Percentiles rank a stretch among this genome's conserved stretches.
These are phyloP conservation scores for Meredithiella fracta DNA, from an alignment of 2,329 filamentous ascomycete species.

Conservation along the genomic window DNA sequence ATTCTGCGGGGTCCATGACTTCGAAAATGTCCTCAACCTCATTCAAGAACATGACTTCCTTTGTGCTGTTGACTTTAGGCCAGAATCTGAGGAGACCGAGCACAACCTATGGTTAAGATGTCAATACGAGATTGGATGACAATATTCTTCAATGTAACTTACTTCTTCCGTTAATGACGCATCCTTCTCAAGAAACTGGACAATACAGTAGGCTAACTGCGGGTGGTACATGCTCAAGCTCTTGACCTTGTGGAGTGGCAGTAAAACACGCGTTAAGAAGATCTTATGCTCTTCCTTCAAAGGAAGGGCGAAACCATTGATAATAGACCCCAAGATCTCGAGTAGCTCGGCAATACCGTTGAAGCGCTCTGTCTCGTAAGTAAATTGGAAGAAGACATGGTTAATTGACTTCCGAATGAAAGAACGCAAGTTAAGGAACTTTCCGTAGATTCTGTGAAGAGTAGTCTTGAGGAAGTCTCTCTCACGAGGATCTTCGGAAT, in stretches of 20 bases:
- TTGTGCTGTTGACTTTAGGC: conserved; percentile 99
- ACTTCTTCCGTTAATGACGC: conserved; percentile 93
- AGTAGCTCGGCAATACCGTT: conserved; percentile 94
- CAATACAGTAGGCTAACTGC: conserved; percentile 94
- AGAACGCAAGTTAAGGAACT: conserved; percentile 92
- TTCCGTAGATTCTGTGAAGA: conserved; percentile 92
- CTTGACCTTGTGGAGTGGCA: conserved; percentile 95
- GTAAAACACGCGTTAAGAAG: conserved; percentile 80
- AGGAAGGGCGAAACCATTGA: conserved; percentile 93
- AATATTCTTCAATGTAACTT: conserved; percentile 19
- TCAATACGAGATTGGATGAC: conserved; percentile 15
- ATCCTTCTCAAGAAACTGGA: conserved; percentile 97
- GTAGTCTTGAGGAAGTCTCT: conserved; percentile 97
- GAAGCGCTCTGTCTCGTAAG: conserved; percentile 95
- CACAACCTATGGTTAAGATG: conserved; percentile 47
- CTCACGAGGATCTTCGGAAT: conserved; percentile 93
- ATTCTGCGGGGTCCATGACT: conserved; percentile 97
- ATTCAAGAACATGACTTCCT: conserved; percentile 99
- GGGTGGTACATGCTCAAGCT: conserved; percentile 99
- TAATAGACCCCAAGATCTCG: conserved; percentile 94
- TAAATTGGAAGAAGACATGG: conserved; percentile 99
- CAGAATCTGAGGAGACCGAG: conserved; percentile 88
- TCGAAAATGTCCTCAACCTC: conserved; percentile 99
- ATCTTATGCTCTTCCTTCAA: conserved; percentile 98
- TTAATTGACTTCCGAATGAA: conserved; percentile 98